phyloP scores from a whole-genome alignment of 2,329 filamentous ascomycete species.

The Paraconiothyrium sp. region DNA sequence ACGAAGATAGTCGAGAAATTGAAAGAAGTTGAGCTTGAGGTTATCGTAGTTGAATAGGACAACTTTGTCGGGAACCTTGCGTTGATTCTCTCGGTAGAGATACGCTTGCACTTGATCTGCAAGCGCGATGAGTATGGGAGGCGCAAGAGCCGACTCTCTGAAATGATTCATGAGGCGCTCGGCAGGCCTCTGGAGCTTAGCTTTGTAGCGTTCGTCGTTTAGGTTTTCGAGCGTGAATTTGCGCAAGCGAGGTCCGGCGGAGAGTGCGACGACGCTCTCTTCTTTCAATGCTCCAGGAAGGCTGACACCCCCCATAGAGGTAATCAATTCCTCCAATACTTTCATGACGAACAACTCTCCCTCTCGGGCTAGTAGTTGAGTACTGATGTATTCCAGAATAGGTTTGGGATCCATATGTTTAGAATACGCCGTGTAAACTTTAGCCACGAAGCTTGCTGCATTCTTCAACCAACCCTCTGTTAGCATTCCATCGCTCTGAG shows the following conservation, averaged over 20 bases:
- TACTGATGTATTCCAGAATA: slow-evolving; percentile 87
- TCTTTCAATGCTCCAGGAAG: slow-evolving; percentile 90
- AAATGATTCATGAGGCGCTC: slow-evolving; percentile 82
- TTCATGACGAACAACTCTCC: slow-evolving; percentile 92
- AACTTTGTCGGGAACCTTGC: slow-evolving; percentile 86
- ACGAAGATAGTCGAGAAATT: slow-evolving; percentile 89
- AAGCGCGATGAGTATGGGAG: slow-evolving; percentile 86
- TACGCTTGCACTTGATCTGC: slow-evolving; percentile 91
- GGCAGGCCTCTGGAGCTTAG: slow-evolving; percentile 66
- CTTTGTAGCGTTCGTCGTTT: slow-evolving; percentile 82
- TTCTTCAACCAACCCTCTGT: slow-evolving; percentile 94
- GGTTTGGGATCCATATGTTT: slow-evolving; percentile 83
- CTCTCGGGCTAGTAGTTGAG: slow-evolving; percentile 75
- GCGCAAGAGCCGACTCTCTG: slow-evolving; percentile 78
- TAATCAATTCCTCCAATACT: slow-evolving; percentile 88
- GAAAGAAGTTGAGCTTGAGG: slow-evolving; percentile 82
- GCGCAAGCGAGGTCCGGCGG: slow-evolving; percentile 81
- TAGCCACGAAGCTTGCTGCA: slow-evolving; percentile 87
- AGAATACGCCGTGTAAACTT: slow-evolving; percentile 83
- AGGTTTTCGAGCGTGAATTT: slow-evolving; percentile 80
- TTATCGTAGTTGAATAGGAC: slow-evolving; percentile 90
- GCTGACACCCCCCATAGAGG: slow-evolving; percentile 92
- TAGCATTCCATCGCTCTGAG: slow-evolving; percentile 73
- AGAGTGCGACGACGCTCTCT: slow-evolving; percentile 85
- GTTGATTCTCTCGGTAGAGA: slow-evolving; percentile 76